Conservation (phyloP, 73 alveolate genomes). For the Blepharisma stoltei region DNA sequence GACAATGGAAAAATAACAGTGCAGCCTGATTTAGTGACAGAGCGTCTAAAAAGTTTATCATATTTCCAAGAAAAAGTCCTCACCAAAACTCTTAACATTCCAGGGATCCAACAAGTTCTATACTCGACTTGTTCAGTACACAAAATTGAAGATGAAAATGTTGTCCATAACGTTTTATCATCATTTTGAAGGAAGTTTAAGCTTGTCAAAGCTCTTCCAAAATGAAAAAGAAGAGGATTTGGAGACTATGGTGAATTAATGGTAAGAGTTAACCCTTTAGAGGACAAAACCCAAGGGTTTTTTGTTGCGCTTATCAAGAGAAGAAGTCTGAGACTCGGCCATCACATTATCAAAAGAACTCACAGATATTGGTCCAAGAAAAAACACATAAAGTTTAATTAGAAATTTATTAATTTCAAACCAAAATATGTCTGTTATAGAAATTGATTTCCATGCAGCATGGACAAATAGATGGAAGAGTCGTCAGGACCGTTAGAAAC, state of each 20-base stretch:
- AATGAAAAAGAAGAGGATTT: conserved; percentile 23
- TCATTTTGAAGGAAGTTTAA: neutral
- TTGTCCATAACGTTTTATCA: conserved; percentile 38
- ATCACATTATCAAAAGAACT: neutral
- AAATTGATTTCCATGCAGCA: no score
- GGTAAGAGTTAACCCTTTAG: neutral
- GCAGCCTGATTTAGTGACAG: conserved; percentile 32
- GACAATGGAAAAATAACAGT: conserved; percentile 19
- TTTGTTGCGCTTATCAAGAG: conserved; percentile 5
- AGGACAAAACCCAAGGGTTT: conserved; percentile 19
- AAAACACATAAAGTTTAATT: no score
- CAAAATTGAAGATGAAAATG: conserved; percentile 44
- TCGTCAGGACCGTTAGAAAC: conserved; percentile 4
- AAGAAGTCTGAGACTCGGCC: neutral
- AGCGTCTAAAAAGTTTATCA: conserved; percentile 38
- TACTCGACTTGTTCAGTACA: conserved; percentile 53
- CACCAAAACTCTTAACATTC: conserved; percentile 28
- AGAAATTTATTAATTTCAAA: no score
- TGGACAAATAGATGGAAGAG: conserved; percentile 12
- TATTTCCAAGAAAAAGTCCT: conserved; percentile 42
- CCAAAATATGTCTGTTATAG: no score
- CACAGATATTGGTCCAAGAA: neutral
- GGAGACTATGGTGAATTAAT: conserved; percentile 1
- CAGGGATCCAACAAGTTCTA: conserved; percentile 34
- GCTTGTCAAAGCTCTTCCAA: neutral